phyloP scores from a whole-genome alignment of 116 monocot genomes.

The Iris pallida region DNA sequence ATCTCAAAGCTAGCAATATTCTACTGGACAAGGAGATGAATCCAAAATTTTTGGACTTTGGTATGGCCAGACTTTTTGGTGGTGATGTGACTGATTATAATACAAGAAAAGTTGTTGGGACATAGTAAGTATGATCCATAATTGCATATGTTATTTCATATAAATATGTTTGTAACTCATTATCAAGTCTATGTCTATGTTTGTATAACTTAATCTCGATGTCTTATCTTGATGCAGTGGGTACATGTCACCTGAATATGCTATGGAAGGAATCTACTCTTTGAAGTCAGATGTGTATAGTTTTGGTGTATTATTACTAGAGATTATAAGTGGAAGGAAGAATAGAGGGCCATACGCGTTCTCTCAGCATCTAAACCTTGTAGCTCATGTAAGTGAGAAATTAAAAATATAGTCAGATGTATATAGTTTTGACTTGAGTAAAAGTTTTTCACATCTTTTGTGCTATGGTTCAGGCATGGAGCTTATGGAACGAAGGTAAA shows the following conservation, averaged over 20 bases:
- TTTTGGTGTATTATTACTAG: conserved; percentile 34
- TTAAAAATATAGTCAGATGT: not conserved
- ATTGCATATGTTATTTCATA: not conserved
- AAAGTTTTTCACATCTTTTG: not conserved
- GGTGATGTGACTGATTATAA: conserved; percentile 26
- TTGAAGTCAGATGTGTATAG: conserved; percentile 30
- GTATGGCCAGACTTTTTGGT: conserved; percentile 42
- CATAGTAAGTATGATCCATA: conserved; percentile 29
- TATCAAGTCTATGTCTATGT: too few relatives aligned
- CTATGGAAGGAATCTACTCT: conserved; percentile 30
- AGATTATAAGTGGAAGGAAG: conserved; percentile 31
- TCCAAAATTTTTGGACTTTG: conserved; percentile 50
- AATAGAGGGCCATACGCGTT: conserved; percentile 13
- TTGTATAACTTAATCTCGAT: too few relatives aligned
- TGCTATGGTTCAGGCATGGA: conserved; percentile 34
- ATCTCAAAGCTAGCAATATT: conserved; percentile 44
- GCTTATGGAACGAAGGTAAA: conserved; percentile 33
- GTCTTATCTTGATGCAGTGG: conserved; percentile 24
- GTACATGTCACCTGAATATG: conserved; percentile 36
- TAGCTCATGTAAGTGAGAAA: conserved; percentile 30
- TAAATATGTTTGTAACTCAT: not conserved
- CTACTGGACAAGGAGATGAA: conserved; percentile 39
- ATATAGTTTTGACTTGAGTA: not conserved
- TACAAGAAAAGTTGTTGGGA: conserved; percentile 41
- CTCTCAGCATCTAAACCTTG: conserved; percentile 16